phyloP scores from a whole-genome alignment of 352 stramenopile genomes.

The Phytopythium cucurbitacearum region DNA sequence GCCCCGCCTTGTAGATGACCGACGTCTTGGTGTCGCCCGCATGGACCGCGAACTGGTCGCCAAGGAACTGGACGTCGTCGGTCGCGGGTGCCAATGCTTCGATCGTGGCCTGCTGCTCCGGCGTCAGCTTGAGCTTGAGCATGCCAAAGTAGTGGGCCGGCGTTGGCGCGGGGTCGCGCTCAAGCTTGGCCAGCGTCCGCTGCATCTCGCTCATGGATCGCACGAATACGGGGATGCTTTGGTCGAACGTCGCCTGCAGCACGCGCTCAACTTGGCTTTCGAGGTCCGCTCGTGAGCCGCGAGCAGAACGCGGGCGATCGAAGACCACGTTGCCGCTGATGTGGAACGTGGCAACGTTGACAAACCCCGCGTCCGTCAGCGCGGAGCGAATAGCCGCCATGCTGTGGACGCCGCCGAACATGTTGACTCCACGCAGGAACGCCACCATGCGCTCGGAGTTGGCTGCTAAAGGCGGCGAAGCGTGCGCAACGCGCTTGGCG shows the following conservation, averaged over 20 bases:
- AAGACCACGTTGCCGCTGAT: constrained; percentile 26
- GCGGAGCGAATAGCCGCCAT: constrained; percentile 20
- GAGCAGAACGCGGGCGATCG: background rate
- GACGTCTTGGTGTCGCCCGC: constrained; percentile 19
- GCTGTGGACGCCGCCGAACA: constrained; percentile 20
- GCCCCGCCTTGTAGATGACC: constrained; percentile 23
- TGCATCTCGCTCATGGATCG: constrained; percentile 17
- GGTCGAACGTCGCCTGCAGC: constrained; percentile 14
- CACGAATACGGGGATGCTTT: constrained; percentile 15
- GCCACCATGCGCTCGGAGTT: constrained; percentile 8
- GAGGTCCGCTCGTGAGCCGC: background rate
- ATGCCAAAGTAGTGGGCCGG: constrained; percentile 20
- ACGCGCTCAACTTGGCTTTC: constrained; percentile 16
- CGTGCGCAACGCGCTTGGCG: too few species aligned
- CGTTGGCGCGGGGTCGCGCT: background rate
- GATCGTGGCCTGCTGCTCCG: constrained; percentile 13
- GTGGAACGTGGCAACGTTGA: constrained; percentile 20
- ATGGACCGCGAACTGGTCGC: constrained; percentile 23
- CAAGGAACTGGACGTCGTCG: constrained; percentile 17
- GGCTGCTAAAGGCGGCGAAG: too few species aligned
- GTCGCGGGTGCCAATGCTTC: constrained; percentile 8
- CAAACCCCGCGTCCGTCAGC: constrained; percentile 9
- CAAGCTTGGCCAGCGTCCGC: constrained; percentile 2
- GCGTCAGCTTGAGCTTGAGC: constrained; percentile 15
- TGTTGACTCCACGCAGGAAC: constrained; percentile 25